Evolutionary conservation across 257 asterid genomes (phyloP).

Genomic region (Solanum dulcamara): DNA sequence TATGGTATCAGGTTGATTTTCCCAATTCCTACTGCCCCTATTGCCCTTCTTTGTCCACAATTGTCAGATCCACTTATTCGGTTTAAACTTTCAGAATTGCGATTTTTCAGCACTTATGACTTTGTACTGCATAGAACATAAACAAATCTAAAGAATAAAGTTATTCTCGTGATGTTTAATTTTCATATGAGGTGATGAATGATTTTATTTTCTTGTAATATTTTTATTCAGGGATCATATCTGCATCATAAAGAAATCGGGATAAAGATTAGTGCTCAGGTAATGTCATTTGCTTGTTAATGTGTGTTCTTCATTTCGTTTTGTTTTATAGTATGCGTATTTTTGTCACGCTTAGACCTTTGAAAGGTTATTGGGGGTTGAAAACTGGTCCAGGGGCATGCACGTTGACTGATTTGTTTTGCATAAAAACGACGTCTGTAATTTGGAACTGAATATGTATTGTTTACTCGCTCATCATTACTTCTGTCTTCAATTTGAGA

Average conservation of each 20-base stretch:
- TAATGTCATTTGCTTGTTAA: constrained; percentile 7
- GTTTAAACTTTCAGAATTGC: neutral
- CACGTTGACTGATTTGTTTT: neutral
- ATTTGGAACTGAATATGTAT: neutral
- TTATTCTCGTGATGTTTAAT: neutral
- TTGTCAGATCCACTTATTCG: neutral
- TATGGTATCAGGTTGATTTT: neutral
- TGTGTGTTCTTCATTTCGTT: neutral
- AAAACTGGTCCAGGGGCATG: neutral
- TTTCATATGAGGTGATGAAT: neutral
- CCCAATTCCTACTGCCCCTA: neutral
- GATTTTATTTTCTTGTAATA: neutral
- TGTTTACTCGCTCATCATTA: neutral
- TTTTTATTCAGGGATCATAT: constrained; percentile 63
- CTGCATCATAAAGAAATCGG: constrained; percentile 92
- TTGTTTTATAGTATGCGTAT: neutral
- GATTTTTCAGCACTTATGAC: neutral
- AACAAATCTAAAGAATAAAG: neutral
- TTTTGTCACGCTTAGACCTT: neutral
- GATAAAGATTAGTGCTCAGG: constrained; percentile 95
- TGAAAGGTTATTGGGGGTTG: neutral
- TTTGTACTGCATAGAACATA: neutral
- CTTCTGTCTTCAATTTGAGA: neutral
- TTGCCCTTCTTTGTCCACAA: neutral
- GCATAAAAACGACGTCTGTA: neutral